These are phyloP conservation scores for Acanthamoeba castellanii DNA, from an alignment of 208 protist genomes.

Conservation along the genomic window DNA sequence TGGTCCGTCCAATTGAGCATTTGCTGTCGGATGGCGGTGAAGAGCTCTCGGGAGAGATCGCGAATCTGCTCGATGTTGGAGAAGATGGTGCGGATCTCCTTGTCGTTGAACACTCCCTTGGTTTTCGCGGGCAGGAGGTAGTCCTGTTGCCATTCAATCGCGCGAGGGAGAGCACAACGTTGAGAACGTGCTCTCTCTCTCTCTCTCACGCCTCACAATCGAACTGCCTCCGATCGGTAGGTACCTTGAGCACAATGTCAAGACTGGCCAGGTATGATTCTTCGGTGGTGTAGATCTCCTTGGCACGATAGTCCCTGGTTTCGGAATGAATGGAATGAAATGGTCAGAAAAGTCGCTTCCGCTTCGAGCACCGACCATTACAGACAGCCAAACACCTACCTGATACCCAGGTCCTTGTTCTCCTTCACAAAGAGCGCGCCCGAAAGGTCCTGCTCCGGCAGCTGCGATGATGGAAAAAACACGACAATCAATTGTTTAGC, in stretches of 20 bases:
- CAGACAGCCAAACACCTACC: neutral
- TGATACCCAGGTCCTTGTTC: conserved; percentile 16
- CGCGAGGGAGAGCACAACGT: neutral
- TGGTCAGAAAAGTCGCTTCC: too few relatives aligned
- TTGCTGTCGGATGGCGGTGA: conserved; percentile 21
- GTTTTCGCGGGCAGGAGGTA: neutral
- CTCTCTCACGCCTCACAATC: too few relatives aligned
- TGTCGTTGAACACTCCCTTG: conserved; percentile 2
- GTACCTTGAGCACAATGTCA: conserved; percentile 4
- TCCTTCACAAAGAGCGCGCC: conserved; percentile 24
- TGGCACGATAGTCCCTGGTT: conserved; percentile 1
- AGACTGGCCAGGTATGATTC: conserved; percentile 2
- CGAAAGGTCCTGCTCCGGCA: neutral
- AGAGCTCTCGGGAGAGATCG: conserved; percentile 16
- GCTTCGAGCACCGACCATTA: neutral
- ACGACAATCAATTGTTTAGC: neutral
- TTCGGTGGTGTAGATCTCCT: conserved; percentile 64
- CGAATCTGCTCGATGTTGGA: conserved; percentile 58
- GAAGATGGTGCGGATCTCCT: conserved; percentile 27
- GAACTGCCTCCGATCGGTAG: too few relatives aligned
- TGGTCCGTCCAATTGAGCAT: neutral
- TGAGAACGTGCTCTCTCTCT: too few relatives aligned
- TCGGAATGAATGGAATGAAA: neutral
- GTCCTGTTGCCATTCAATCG: neutral
- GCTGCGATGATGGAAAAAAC: neutral